phyloP scores from a whole-genome alignment of 371 early-diverging fungal species.

The Mucor velutinosus region DNA sequence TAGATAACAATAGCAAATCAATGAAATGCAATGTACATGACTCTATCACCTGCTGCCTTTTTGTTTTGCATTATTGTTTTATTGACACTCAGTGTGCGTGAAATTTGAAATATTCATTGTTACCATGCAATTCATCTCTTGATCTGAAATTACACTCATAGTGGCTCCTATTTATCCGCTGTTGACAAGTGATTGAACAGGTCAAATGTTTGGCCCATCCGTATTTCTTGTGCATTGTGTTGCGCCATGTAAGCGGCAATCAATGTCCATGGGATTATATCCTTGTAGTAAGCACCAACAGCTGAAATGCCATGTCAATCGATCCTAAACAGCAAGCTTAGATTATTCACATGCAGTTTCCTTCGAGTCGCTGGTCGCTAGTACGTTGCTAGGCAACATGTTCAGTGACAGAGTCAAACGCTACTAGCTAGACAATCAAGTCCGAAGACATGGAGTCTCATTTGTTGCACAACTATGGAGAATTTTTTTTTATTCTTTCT shows the following conservation, averaged over 20 bases:
- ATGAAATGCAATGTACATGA: background rate
- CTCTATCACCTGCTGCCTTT: background rate
- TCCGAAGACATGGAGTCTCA: background rate
- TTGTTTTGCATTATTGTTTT: background rate
- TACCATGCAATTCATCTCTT: background rate
- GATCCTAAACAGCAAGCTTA: too few relatives aligned
- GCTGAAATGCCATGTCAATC: too few relatives aligned
- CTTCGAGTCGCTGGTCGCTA: too few relatives aligned
- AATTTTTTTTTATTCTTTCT: background rate
- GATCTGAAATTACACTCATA: background rate
- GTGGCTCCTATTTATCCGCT: background rate
- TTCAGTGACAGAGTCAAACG: background rate
- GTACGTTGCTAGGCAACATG: too few relatives aligned
- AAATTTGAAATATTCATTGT: background rate
- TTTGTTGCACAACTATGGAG: background rate
- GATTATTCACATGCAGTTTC: too few relatives aligned
- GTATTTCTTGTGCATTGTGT: too few relatives aligned
- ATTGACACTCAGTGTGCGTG: background rate
- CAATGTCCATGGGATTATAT: too few relatives aligned
- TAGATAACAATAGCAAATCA: background rate
- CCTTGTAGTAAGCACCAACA: too few relatives aligned
- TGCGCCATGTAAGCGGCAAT: too few relatives aligned
- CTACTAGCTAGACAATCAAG: background rate
- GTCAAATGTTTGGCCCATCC: too few relatives aligned
- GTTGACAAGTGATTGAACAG: too few relatives aligned